Evolutionary conservation across 2,329 filamentous ascomycete species (phyloP).

Genomic region (Colletotrichum theobromicola): DNA sequence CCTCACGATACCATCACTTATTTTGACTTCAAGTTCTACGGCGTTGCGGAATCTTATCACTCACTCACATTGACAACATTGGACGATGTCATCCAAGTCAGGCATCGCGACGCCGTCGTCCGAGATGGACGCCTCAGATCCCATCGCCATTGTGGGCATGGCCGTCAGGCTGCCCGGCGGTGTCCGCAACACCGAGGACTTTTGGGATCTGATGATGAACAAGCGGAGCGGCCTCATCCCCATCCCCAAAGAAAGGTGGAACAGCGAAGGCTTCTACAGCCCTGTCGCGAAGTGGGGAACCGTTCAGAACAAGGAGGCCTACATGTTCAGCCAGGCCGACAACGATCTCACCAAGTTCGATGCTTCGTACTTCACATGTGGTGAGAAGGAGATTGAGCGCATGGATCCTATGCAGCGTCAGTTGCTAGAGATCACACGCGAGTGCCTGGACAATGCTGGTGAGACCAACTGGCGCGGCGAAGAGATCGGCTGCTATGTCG

Average conservation of each 20-base stretch:
- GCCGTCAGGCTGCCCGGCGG: slow-evolving; percentile 35
- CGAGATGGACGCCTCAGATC: slow-evolving; percentile 10
- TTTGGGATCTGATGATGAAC: slow-evolving; percentile 36
- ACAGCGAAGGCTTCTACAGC: slow-evolving; percentile 27
- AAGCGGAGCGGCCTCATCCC: slow-evolving; percentile 25
- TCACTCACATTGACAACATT: not conserved
- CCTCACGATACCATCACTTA: not conserved
- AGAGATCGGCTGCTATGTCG: slow-evolving; percentile 33
- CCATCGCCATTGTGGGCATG: slow-evolving; percentile 36
- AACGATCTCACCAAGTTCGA: slow-evolving; percentile 31
- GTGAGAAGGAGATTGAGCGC: slow-evolving; percentile 27
- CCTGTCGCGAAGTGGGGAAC: slow-evolving; percentile 9
- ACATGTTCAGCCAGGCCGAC: slow-evolving; percentile 23
- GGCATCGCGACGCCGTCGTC: slow-evolving; percentile 1
- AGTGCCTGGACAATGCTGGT: slow-evolving; percentile 34
- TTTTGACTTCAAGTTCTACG: not conserved
- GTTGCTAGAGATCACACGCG: slow-evolving; percentile 31
- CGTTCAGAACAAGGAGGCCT: slow-evolving; percentile 18
- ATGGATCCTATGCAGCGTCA: slow-evolving; percentile 36
- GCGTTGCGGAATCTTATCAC: not conserved
- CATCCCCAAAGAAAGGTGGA: slow-evolving; percentile 32
- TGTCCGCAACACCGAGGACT: slow-evolving; percentile 26
- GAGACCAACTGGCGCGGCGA: slow-evolving; percentile 28
- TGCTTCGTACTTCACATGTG: slow-evolving; percentile 35
- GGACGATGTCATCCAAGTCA: not conserved